Evolutionary conservation across 2,329 filamentous ascomycete species (phyloP).

Genomic region (Aspergillus fijiensis): DNA sequence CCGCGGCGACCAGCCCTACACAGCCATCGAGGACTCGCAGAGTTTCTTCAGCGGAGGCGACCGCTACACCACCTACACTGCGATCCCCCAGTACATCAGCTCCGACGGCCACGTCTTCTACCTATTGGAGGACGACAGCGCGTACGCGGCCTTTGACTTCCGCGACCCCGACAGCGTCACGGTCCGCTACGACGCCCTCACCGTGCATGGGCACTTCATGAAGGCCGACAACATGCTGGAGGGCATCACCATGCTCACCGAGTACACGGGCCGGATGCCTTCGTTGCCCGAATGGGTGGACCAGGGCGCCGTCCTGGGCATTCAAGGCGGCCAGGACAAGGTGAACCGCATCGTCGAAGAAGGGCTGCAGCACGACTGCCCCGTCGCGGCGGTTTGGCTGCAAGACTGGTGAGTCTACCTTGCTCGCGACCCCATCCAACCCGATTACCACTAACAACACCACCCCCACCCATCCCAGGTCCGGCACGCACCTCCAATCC

Average conservation of each 20-base stretch:
- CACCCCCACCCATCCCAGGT: conserved; percentile 16
- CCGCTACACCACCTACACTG: conserved; percentile 35
- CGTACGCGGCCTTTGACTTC: conserved; percentile 36
- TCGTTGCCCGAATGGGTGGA: conserved; percentile 31
- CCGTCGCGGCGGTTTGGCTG: too few relatives aligned
- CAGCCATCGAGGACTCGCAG: conserved; percentile 11
- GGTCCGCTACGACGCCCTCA: too few relatives aligned
- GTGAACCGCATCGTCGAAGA: too few relatives aligned
- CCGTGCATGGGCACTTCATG: too few relatives aligned
- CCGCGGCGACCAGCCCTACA: conserved; percentile 26
- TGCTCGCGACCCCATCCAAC: too few relatives aligned
- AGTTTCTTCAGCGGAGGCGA: conserved; percentile 31
- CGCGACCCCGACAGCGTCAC: conserved; percentile 5
- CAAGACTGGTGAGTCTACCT: too few relatives aligned
- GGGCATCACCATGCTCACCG: conserved; percentile 34
- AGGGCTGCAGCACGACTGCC: too few relatives aligned
- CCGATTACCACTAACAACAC: not conserved
- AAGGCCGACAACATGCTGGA: conserved; percentile 23
- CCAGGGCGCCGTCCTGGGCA: conserved; percentile 32
- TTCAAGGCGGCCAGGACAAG: too few relatives aligned
- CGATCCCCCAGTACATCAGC: conserved; percentile 26
- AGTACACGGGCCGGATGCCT: conserved; percentile 36
- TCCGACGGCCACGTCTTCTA: conserved; percentile 28
- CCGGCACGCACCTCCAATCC: conserved; percentile 34
- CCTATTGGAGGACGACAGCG: conserved; percentile 29